phyloP scores from a whole-genome alignment of 805 yeast species.

The Lachancea quebecensis region DNA sequence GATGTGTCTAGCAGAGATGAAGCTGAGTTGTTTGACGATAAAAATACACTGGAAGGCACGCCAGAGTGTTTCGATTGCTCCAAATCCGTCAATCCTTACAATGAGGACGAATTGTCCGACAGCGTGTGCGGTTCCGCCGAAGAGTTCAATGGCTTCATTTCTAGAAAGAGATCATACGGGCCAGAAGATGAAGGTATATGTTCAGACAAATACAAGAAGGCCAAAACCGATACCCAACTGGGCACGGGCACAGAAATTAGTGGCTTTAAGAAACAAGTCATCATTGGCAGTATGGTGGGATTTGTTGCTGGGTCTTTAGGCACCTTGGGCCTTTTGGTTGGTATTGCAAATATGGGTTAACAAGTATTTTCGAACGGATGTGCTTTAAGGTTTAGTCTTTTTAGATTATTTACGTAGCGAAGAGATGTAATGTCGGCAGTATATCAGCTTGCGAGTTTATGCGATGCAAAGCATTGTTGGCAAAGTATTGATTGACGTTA shows the following conservation, averaged over 20 bases:
- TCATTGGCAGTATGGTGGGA: conserved; percentile 16
- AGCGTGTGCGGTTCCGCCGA: neutral
- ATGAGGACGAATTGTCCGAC: neutral
- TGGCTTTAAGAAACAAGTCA: neutral
- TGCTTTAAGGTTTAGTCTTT: neutral
- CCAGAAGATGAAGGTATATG: neutral
- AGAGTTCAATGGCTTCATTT: neutral
- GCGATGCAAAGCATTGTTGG: neutral
- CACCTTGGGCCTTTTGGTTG: conserved; percentile 17
- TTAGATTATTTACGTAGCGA: neutral
- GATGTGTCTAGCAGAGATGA: neutral
- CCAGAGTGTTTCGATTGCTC: conserved; percentile 8
- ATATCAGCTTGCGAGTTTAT: neutral
- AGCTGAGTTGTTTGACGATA: neutral
- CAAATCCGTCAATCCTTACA: neutral
- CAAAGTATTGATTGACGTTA: neutral
- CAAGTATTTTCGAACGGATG: too few species aligned
- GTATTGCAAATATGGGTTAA: conserved; percentile 18
- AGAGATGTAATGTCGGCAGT: neutral
- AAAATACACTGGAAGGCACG: conserved; percentile 1
- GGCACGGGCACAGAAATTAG: too few species aligned
- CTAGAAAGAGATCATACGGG: neutral
- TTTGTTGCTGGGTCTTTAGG: conserved; percentile 18
- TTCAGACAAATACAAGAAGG: neutral
- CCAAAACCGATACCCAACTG: neutral